These are phyloP conservation scores for Fusarium sp. DNA, from an alignment of 2,329 filamentous ascomycete genomes.

Conservation along the genomic window DNA sequence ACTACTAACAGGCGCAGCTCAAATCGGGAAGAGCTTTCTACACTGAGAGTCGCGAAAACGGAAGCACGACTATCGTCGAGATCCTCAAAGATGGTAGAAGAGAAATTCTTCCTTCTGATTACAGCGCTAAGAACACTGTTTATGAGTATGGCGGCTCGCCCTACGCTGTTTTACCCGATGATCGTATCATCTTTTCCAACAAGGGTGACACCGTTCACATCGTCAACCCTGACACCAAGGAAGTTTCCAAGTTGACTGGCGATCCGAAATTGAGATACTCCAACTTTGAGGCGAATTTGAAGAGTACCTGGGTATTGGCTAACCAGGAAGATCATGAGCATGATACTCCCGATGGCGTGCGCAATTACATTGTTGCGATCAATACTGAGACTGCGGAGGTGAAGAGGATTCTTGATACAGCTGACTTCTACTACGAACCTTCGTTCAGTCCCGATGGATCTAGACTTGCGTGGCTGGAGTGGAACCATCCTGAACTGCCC, in stretches of 20 bases:
- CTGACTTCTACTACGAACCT: constrained; percentile 65
- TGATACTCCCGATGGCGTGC: constrained; percentile 49
- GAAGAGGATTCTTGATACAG: constrained; percentile 54
- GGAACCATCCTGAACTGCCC: constrained; percentile 65
- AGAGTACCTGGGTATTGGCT: constrained; percentile 58
- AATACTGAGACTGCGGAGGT: constrained; percentile 55
- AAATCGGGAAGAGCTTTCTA: constrained; percentile 52
- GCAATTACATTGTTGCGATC: constrained; percentile 55
- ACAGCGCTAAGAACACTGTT: constrained; percentile 58
- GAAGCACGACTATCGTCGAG: constrained; percentile 59
- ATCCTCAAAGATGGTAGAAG: constrained; percentile 48
- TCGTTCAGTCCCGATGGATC: constrained; percentile 60
- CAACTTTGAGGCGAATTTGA: constrained; percentile 58
- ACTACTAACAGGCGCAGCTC: constrained; percentile 27
- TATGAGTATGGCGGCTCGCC: constrained; percentile 66
- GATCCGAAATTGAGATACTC: constrained; percentile 55
- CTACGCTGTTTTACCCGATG: constrained; percentile 54
- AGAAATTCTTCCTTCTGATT: constrained; percentile 57
- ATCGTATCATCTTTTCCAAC: constrained; percentile 60
- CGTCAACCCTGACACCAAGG: constrained; percentile 53
- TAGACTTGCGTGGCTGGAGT: constrained; percentile 64
- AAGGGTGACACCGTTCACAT: constrained; percentile 56
- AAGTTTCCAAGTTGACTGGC: constrained; percentile 50
- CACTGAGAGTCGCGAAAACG: constrained; percentile 53
- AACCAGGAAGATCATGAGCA: constrained; percentile 63